These are phyloP conservation scores for Daedalea quercina DNA, from an alignment of 768 basidiomycete species.

Conservation along the genomic window DNA sequence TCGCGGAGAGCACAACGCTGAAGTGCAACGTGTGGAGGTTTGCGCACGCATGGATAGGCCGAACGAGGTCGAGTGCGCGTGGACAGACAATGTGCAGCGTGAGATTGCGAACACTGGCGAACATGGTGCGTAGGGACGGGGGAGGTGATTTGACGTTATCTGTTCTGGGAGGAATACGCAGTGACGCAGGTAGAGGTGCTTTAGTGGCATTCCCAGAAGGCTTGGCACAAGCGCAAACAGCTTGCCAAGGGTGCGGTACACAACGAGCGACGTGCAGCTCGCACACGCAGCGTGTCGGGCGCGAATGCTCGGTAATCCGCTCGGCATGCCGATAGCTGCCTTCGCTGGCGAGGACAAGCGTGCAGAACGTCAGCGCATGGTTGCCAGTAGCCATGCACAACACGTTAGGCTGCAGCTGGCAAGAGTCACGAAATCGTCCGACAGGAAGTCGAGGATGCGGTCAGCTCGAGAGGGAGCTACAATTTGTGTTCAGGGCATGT, in stretches of 20 bases:
- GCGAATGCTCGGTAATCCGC: not conserved
- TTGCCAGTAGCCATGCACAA: not conserved
- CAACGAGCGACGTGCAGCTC: not conserved
- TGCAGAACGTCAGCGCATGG: not conserved
- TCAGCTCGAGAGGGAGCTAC: slow-evolving; percentile 1
- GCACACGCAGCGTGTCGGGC: not conserved
- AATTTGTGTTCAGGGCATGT: not conserved
- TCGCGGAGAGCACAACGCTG: not conserved
- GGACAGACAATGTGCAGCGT: not conserved
- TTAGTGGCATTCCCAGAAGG: not conserved
- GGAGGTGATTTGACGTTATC: not conserved
- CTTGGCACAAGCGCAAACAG: not conserved
- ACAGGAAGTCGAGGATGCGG: slow-evolving; percentile 1
- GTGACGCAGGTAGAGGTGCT: not conserved
- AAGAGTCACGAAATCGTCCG: slow-evolving; percentile 1
- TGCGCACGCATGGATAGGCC: not conserved
- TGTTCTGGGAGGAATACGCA: not conserved
- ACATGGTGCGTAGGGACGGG: not conserved
- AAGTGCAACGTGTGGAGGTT: not conserved
- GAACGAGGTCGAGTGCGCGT: not conserved
- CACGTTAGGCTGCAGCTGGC: slow-evolving; percentile 1
- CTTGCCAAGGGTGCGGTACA: not conserved
- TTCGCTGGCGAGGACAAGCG: not conserved
- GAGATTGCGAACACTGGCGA: not conserved
- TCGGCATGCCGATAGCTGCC: not conserved